Conservation (phyloP, 2,329 filamentous ascomycete genomes). For the Penicillium corylophilum region DNA sequence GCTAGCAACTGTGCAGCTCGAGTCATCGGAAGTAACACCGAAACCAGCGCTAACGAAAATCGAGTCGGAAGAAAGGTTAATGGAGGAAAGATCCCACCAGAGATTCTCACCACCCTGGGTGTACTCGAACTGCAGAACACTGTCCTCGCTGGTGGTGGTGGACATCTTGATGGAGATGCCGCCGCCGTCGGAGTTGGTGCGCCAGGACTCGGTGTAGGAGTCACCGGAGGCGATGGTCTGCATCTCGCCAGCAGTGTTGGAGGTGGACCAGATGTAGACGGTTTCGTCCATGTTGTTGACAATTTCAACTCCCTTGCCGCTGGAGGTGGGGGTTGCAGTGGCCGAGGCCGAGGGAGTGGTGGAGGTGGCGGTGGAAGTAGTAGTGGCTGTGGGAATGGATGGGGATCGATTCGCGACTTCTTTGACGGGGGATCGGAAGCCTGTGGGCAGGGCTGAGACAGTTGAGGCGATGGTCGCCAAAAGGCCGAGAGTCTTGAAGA, state of each 20-base stretch:
- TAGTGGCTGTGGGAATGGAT: not conserved
- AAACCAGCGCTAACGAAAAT: conserved; percentile 26
- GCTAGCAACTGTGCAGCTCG: conserved; percentile 21
- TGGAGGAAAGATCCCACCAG: conserved; percentile 35
- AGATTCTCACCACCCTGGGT: conserved; percentile 24
- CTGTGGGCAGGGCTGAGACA: no score
- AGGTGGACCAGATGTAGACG: conserved; percentile 31
- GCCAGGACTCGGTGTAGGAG: conserved; percentile 28
- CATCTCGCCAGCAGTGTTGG: conserved; percentile 19
- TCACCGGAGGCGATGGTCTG: conserved; percentile 18
- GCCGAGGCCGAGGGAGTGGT: not conserved
- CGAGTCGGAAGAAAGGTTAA: conserved; percentile 26
- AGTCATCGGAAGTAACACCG: conserved; percentile 24
- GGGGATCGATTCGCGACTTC: no score
- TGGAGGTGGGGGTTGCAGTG: conserved; percentile 3
- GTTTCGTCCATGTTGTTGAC: conserved; percentile 27
- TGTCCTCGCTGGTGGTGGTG: conserved; percentile 15
- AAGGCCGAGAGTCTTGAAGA: no score
- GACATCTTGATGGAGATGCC: conserved; percentile 36
- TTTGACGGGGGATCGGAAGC: no score
- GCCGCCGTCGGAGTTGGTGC: conserved; percentile 30
- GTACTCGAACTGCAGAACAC: conserved; percentile 36
- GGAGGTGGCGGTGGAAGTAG: not conserved
- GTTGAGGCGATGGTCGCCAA: no score
- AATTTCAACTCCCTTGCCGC: conserved; percentile 23